phyloP scores from a whole-genome alignment of 805 yeast genomes.

The Yarrowia sp. region DNA sequence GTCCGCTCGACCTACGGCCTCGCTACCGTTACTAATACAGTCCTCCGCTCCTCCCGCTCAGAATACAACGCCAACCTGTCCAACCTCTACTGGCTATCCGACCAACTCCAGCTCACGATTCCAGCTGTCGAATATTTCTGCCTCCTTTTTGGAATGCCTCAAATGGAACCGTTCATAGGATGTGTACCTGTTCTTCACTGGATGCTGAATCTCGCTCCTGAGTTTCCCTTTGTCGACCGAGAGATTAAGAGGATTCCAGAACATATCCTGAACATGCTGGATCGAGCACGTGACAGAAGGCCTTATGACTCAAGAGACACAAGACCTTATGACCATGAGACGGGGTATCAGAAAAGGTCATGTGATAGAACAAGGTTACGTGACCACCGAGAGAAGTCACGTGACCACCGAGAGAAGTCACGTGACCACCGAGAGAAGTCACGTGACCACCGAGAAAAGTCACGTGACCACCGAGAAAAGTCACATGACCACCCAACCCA shows the following conservation, averaged over 20 bases:
- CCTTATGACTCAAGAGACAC: neutral
- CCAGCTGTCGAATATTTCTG: constrained; percentile 25
- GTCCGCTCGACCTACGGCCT: no score
- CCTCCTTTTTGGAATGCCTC: constrained; percentile 21
- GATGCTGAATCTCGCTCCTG: constrained; percentile 13
- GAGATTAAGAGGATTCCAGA: neutral
- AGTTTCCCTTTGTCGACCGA: constrained; percentile 7
- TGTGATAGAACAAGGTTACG: no score
- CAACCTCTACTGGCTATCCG: constrained; percentile 7
- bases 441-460: neutral
- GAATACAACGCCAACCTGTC: constrained; percentile 1
- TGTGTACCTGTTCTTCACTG: constrained; percentile 4
- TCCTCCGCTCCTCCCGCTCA: neutral
- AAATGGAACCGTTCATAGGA: constrained; percentile 23
- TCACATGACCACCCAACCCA: no score
- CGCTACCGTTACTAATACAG: neutral
- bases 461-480: neutral
- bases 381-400: no score
- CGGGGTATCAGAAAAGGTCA: no score
- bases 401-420: no score
- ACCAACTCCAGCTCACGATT: neutral
- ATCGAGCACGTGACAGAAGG: neutral
- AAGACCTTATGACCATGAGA: no score
- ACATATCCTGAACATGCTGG: constrained; percentile 21
- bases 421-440: neutral